Evolutionary conservation across 768 basidiomycete species (phyloP).

Genomic region (Leccinum ochraceum): DNA sequence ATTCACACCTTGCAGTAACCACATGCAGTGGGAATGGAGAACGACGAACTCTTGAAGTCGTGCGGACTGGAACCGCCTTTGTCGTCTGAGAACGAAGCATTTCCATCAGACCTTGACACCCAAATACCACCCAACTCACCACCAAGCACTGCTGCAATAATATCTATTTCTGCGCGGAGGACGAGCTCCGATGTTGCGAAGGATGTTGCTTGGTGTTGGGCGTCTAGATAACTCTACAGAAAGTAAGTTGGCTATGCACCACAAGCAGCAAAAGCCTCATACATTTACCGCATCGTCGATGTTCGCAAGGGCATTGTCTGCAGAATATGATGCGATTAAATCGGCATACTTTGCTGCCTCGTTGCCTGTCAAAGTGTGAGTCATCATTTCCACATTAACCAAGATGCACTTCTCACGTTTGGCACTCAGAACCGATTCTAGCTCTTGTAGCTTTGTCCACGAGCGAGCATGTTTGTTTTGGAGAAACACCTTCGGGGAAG

Average conservation of each 20-base stretch:
- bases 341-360: constrained; percentile 55
- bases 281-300: constrained; percentile 42
- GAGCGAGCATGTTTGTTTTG: constrained; percentile 74
- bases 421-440: constrained; percentile 53
- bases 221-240: constrained; percentile 61
- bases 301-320: constrained; percentile 51
- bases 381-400: constrained; percentile 6
- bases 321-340: constrained; percentile 47
- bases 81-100: constrained; percentile 52
- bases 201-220: constrained; percentile 56
- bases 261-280: constrained; percentile 2
- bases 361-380: constrained; percentile 39
- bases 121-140: constrained; percentile 42
- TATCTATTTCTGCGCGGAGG: constrained; percentile 64
- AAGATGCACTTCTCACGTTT: constrained; percentile 51
- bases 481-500: constrained; percentile 71
- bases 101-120: constrained; percentile 9
- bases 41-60: constrained; percentile 81
- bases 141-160: constrained; percentile 59
- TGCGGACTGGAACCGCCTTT: constrained; percentile 72
- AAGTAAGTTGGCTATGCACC: constrained; percentile 1
- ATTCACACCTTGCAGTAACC: constrained; percentile 73
- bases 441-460: constrained; percentile 62
- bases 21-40: constrained; percentile 83
- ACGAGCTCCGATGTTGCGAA: constrained; percentile 57